These are phyloP conservation scores for Eucalyptus pumila DNA, from an alignment of 345 rosid genomes.

Conservation along the genomic window DNA sequence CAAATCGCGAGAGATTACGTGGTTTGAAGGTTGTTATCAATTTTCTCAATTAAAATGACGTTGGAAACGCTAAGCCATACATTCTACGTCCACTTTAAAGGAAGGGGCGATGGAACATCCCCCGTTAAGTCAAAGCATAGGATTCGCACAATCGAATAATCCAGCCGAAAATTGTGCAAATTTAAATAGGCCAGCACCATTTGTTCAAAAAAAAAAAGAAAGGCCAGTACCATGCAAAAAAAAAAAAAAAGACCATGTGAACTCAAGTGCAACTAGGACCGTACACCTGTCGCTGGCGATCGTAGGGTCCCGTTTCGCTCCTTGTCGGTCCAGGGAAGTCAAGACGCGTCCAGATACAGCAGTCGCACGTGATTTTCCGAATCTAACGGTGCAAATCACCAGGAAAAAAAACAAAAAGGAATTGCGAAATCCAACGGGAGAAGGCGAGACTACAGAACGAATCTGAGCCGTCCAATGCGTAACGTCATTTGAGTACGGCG, in stretches of 20 bases:
- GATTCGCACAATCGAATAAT: background rate
- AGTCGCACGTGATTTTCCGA: background rate
- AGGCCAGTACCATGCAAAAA: too few relatives aligned
- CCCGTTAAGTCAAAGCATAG: background rate
- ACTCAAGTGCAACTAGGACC: background rate
- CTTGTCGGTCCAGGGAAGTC: background rate
- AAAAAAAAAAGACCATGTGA: background rate
- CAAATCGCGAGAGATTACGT: fast-evolving
- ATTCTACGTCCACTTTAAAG: too few relatives aligned
- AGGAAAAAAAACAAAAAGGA: background rate
- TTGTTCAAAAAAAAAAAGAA: too few relatives aligned
- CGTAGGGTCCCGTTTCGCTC: background rate
- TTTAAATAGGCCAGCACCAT: too few relatives aligned
- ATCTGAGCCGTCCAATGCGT: background rate
- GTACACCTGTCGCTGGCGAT: background rate
- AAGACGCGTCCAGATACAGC: background rate
- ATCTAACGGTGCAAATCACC: background rate
- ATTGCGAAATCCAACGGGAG: background rate
- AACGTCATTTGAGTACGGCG: background rate
- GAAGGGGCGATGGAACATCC: background rate
- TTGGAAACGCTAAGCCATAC: too few relatives aligned
- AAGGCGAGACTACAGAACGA: background rate
- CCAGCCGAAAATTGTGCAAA: background rate
- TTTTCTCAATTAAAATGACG: background rate
- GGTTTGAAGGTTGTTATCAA: fast-evolving